Evolutionary conservation across 768 basidiomycete species (phyloP).

Genomic region (Boletus tylopilopsis): DNA sequence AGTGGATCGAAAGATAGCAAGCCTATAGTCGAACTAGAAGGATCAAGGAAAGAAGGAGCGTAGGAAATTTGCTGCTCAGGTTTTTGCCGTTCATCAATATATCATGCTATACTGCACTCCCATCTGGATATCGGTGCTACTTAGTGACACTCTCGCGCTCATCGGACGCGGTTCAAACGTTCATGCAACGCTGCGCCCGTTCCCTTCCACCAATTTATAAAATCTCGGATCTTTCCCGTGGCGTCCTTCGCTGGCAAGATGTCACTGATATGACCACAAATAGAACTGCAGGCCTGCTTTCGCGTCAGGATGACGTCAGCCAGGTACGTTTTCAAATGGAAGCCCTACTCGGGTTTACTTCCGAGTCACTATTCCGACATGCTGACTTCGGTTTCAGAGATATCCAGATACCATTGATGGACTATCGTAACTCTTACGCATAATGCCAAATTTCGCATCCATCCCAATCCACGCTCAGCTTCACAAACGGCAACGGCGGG

Average conservation of each 20-base stretch:
- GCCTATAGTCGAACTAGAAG: no score
- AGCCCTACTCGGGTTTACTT: no score
- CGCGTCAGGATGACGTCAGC: no score
- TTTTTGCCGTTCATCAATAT: no score
- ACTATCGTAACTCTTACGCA: slow-evolving; percentile 1
- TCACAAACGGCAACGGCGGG: slow-evolving; percentile 13
- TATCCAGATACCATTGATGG: background rate
- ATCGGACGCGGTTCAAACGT: background rate
- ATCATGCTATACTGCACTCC: no score
- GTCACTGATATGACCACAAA: background rate
- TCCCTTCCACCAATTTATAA: background rate
- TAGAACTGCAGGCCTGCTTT: background rate
- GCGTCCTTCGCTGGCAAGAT: background rate
- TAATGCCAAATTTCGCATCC: slow-evolving; percentile 23
- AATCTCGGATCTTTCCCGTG: background rate
- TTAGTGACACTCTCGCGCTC: background rate
- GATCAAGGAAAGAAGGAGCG: no score
- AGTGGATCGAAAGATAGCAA: no score
- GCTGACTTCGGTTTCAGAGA: no score
- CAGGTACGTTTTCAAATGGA: no score
- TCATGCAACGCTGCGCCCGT: background rate
- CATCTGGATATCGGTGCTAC: background rate
- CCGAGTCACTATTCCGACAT: no score
- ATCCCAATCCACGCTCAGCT: slow-evolving; percentile 13
- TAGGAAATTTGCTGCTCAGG: no score